Evolutionary conservation across 352 stramenopile genomes (phyloP), one percentile per base, ranked within the genome.

Genomic region (Phytophthora pseudosyringae): DNA sequence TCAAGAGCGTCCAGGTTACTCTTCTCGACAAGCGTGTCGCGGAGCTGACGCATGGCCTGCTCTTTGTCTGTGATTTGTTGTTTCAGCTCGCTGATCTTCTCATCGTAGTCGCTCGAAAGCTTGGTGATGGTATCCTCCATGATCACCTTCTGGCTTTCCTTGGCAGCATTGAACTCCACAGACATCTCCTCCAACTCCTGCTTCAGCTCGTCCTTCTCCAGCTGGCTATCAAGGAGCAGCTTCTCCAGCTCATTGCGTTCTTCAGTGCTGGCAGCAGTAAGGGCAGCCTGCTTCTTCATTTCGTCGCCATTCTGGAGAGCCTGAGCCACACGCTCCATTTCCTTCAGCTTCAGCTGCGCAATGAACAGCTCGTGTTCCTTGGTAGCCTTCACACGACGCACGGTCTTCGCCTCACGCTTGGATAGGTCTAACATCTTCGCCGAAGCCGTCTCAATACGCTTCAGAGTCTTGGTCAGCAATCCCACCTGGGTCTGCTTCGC

Each of bases 351-450:
- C 29, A 90, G 57, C 45, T 87, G 84, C 1, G 81, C 71, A 45
- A 90, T 54, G 16, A 77, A 74, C 18, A 93, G 57, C 28, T 90
- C 80, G 16, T 90, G 81, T 18, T 91, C 78, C 55, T 90, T 93
- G 1, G 74, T 80, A 18, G 78, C 74, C 71, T 86, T 89, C 6
- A 72, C 70, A 21, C 74, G 81, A 31, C 69, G 63, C 10, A 85
- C 56, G 13, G 71, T 68, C 54, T 83, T 87, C 0, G 73, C 77
- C 26, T 90, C 81, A 8, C 80, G 76, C 66, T 81, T 85, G 1
- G 76, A 69, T 13, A 75, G 39, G 28, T 89, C 81, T 5, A 77
- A 41, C 15, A 80, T 67, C 45, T 77, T 79, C 0, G 69, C 63
- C 8, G 64, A 76, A 10, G 87, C 75, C 12, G 75, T 81, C 55